Conservation (phyloP, 1,284 basidiomycete species). For the Puccinia brachypodii region DNA sequence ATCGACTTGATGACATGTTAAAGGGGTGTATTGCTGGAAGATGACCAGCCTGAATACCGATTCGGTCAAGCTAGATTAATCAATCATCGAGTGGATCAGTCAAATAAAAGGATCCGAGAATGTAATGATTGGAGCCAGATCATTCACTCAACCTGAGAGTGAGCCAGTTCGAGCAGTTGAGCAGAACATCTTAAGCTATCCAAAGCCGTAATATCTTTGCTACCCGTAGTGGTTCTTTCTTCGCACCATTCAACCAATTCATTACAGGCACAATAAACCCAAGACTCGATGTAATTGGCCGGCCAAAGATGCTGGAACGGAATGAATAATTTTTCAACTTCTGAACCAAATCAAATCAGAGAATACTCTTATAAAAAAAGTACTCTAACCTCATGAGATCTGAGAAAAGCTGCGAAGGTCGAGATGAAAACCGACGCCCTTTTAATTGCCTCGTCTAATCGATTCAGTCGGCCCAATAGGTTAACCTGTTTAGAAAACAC, state of each 20-base stretch:
- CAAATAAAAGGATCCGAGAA: constrained; percentile 39
- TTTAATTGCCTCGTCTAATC: constrained; percentile 68
- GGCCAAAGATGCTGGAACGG: constrained; percentile 16
- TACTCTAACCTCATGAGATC: constrained; percentile 67
- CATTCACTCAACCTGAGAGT: constrained; percentile 66
- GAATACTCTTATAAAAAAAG: background rate
- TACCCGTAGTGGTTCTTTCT: constrained; percentile 69
- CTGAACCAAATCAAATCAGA: background rate
- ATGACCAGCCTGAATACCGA: constrained; percentile 72
- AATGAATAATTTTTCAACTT: background rate
- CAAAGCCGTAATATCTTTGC: constrained; percentile 52
- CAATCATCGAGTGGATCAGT: background rate
- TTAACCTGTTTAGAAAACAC: constrained; percentile 81
- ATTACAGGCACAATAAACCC: constrained; percentile 87
- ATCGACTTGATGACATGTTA: constrained; percentile 59
- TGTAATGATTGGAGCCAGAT: background rate
- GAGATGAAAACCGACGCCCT: constrained; percentile 73
- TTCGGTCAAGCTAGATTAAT: constrained; percentile 68
- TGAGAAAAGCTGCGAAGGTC: constrained; percentile 74
- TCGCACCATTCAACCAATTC: constrained; percentile 83
- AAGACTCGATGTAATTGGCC: constrained; percentile 65
- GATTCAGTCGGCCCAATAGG: constrained; percentile 71
- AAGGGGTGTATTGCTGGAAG: constrained; percentile 74
- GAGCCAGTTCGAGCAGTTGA: constrained; percentile 76
- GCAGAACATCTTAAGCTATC: constrained; percentile 63